phyloP scores from a whole-genome alignment of 163 green algal genomes.

The Chloroidium sp. region DNA sequence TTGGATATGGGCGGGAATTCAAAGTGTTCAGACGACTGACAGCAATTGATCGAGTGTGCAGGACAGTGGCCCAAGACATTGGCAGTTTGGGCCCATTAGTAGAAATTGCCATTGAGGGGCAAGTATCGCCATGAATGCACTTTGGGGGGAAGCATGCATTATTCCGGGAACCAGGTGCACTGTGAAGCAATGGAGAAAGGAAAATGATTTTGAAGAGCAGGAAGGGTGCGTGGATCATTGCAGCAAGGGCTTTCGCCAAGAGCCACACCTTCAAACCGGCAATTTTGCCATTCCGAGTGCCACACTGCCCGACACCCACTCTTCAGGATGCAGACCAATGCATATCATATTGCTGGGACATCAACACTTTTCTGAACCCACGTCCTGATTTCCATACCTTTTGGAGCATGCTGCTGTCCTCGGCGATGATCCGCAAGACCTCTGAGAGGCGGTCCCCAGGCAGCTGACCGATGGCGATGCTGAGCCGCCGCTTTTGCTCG shows the following conservation, averaged over 20 bases:
- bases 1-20: neutral
- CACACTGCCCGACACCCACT: too few relatives aligned
- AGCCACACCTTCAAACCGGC: neutral
- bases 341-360: neutral
- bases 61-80: too few relatives aligned
- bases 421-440: constrained; percentile 56
- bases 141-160: too few relatives aligned
- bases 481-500: constrained; percentile 79
- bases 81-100: too few relatives aligned
- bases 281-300: neutral
- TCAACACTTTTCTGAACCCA: neutral
- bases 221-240: neutral
- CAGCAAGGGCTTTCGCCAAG: neutral
- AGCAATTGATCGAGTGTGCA: neutral
- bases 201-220: too few relatives aligned
- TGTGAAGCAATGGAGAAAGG: too few relatives aligned
- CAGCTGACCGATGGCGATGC: constrained; percentile 47
- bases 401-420: constrained; percentile 12
- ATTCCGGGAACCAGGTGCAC: too few relatives aligned
- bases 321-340: too few relatives aligned
- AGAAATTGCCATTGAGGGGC: too few relatives aligned
- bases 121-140: too few relatives aligned
- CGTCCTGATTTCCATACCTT: neutral
- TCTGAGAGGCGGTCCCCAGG: constrained; percentile 49
- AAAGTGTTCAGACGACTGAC: neutral